A percentile compares a stretch with the other conserved stretches of the same genome.
phyloP scores from a whole-genome alignment of 208 protist genomes.

The Trichomonas vaginalis region DNA sequence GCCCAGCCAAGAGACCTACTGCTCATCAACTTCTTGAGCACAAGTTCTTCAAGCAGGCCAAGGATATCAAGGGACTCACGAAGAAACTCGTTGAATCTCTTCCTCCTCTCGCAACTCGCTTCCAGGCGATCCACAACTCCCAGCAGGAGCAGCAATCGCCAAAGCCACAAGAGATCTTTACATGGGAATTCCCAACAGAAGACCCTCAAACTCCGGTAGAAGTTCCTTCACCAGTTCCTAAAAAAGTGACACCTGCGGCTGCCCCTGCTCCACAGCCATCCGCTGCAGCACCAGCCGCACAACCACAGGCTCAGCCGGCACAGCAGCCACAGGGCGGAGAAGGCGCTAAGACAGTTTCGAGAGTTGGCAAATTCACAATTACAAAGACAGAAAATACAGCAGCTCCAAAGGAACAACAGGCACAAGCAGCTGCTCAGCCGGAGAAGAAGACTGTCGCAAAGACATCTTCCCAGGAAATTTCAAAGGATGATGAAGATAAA shows the following conservation, averaged over 20 bases:
- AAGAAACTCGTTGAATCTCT: not conserved
- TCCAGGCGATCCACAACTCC: not conserved
- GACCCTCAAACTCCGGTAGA: not conserved
- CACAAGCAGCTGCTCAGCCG: not conserved
- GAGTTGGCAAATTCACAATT: not conserved
- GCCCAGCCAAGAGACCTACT: not conserved
- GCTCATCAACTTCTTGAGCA: not conserved
- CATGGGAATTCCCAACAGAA: not conserved
- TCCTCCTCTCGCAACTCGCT: not conserved
- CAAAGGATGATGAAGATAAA: not conserved
- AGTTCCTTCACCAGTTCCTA: not conserved
- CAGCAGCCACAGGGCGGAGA: not conserved
- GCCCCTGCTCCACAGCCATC: too few relatives aligned
- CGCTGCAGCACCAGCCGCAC: too few relatives aligned
- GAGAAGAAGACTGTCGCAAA: not conserved
- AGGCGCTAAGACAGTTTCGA: not conserved
- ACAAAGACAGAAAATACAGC: not conserved
- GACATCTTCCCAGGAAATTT: not conserved
- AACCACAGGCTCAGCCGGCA: too few relatives aligned
- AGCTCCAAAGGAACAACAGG: not conserved
- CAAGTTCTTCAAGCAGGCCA: not conserved
- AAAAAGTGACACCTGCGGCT: too few relatives aligned
- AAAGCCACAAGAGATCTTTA: not conserved
- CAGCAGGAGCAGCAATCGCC: not conserved
- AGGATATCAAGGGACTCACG: not conserved